Evolutionary conservation across 495 filamentous ascomycete genomes (phyloP), one percentile per base, ranked within the genome.

Genomic region (Neurospora sp.): DNA sequence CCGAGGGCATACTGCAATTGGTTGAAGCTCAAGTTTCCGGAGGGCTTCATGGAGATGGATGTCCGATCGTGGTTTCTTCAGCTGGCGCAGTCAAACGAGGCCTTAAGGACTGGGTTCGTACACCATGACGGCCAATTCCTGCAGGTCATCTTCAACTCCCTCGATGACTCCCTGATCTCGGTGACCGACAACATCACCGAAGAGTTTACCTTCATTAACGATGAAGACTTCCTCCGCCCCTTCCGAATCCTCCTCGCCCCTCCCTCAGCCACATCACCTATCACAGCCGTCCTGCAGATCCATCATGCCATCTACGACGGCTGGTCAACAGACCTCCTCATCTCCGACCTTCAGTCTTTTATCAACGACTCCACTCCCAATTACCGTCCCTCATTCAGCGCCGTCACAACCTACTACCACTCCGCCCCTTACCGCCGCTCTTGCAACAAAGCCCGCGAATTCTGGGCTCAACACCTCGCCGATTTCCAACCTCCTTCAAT

Each of bases 221-320:
- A 83, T 1, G 17, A 53, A 20, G 86, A 85, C 27, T 79, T 91
- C 20, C 82, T 90, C 9, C 82, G 82, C 35, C 91, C 92, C 1
- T 81, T 93, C 44, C 83, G 79, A 3, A 79, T 91, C 10, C 85
- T 89, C 68, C 77, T 93, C 1, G 70, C 73, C n/a, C 17, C 69
- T 7, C 3, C 69, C 0, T 17, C 27, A 8, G 74, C 79, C 7
- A 70, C 74, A 12, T 74, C 68, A 31, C 45, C 71, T 4, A 14
- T 76, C 1, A 73, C 73, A 4, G 70, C 86, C 3, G 79, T 85
- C 1, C 48, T 91, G 9, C 85, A 85, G 44, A 85, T 96, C 39
- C 91, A 95, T 73, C 93, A 96, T 80, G 88, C 90, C 0, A 77
- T 94, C 0, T 96, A 96, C 75, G 93, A 96, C 76, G 93, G 92